A percentile compares a stretch with the other conserved stretches of the same genome.
Evolutionary conservation across 108 stramenopile species (phyloP).

Genomic region (Cyclotella distinguenda): DNA sequence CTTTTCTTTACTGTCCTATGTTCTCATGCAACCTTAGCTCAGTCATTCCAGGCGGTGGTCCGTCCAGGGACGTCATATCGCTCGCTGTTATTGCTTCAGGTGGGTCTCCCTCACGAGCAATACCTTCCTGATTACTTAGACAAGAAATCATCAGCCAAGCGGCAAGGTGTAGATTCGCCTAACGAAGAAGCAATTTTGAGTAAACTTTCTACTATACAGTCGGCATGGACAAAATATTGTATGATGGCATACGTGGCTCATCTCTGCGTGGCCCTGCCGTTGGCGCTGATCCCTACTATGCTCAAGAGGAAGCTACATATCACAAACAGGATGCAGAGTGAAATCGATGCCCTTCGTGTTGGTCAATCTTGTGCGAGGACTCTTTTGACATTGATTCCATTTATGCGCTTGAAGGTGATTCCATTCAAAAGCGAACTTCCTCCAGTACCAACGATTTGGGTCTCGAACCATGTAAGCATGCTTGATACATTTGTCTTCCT

Average conservation of each 20-base stretch:
- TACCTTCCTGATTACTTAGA: neutral
- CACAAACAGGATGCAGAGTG: constrained; percentile 20
- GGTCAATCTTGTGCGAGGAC: constrained; percentile 68
- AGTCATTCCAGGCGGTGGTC: no score
- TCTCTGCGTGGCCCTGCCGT: constrained; percentile 72
- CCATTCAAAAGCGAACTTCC: constrained; percentile 20
- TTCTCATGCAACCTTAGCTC: no score
- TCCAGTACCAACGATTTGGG: constrained; percentile 71
- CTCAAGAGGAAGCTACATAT: constrained; percentile 39
- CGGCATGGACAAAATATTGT: constrained; percentile 33
- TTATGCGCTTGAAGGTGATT: constrained; percentile 42
- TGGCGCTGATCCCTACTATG: constrained; percentile 56
- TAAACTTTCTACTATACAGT: constrained; percentile 15
- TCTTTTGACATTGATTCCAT: constrained; percentile 67
- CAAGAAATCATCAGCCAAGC: no score
- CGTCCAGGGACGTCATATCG: no score
- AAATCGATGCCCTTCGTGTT: constrained; percentile 52
- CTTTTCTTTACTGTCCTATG: no score
- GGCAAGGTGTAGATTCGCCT: no score
- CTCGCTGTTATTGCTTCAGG: no score
- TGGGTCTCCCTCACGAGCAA: neutral
- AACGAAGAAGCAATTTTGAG: neutral
- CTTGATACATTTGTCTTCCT: constrained; percentile 80
- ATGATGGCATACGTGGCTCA: constrained; percentile 64
- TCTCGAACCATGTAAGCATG: constrained; percentile 72